These are phyloP conservation scores for Lecanosticta acicola DNA, from an alignment of 2,329 filamentous ascomycete genomes.

Conservation along the genomic window DNA sequence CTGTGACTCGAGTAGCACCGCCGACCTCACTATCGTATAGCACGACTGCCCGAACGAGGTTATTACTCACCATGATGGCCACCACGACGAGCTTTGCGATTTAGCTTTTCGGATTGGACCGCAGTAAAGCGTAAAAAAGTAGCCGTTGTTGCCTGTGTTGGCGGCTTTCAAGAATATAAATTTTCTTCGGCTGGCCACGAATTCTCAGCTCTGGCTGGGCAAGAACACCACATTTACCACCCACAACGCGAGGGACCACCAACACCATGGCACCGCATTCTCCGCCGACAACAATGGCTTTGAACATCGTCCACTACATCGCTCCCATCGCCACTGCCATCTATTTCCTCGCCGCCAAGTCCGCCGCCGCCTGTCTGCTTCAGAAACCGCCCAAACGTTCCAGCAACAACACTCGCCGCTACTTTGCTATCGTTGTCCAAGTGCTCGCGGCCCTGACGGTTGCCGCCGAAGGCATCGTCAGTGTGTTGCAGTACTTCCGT, in stretches of 20 bases:
- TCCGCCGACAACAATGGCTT: slow-evolving; percentile 8
- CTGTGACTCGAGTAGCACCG: background rate
- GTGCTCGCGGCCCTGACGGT: slow-evolving; percentile 15
- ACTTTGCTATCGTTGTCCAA: slow-evolving; percentile 17
- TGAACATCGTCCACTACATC: slow-evolving; percentile 25
- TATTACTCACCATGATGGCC: background rate
- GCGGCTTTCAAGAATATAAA: background rate
- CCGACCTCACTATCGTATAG: too few relatives aligned
- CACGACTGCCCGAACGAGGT: background rate
- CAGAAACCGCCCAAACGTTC: slow-evolving; percentile 20
- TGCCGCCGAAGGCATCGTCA: slow-evolving; percentile 18
- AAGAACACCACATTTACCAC: background rate
- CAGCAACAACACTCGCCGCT: slow-evolving; percentile 12
- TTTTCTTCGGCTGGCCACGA: background rate
- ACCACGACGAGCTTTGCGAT: background rate
- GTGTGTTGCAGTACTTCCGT: slow-evolving; percentile 15
- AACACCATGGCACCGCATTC: background rate
- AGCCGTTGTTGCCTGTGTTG: background rate
- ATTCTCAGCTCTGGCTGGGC: background rate
- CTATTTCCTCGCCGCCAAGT: slow-evolving; percentile 27
- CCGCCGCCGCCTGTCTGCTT: slow-evolving; percentile 25
- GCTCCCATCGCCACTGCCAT: slow-evolving; percentile 21
- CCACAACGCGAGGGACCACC: background rate
- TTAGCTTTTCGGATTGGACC: too few relatives aligned
- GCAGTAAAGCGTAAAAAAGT: background rate